These are phyloP conservation scores for Apiospora phragmitis DNA, from an alignment of 2,329 filamentous ascomycete genomes.

Conservation along the genomic window DNA sequence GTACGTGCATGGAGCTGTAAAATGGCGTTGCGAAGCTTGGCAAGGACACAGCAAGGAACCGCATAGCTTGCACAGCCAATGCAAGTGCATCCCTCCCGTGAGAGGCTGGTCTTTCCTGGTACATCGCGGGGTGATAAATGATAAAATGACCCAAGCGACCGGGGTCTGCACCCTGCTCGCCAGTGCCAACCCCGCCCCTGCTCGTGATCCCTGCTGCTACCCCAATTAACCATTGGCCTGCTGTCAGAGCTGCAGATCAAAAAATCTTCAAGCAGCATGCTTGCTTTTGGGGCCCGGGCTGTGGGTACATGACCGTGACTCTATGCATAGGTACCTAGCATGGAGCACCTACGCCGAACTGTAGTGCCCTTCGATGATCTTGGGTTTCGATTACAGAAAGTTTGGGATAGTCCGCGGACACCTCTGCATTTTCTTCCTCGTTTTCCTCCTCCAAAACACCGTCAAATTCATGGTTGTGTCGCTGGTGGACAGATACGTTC, in stretches of 20 bases:
- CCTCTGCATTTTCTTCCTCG: neutral
- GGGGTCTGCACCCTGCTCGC: neutral
- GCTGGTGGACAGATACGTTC: neutral
- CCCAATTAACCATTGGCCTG: neutral
- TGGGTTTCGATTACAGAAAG: neutral
- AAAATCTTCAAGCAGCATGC: neutral
- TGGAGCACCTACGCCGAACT: neutral
- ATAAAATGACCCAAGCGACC: neutral
- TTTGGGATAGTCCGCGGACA: neutral
- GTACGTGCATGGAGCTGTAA: neutral
- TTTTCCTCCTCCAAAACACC: neutral
- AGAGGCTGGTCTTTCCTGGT: slow-evolving; percentile 1
- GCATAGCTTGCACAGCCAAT: neutral
- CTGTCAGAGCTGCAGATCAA: neutral
- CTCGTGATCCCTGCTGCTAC: neutral
- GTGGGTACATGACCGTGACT: neutral
- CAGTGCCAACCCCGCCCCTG: neutral
- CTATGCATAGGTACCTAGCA: neutral
- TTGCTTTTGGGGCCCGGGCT: neutral
- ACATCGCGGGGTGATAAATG: neutral
- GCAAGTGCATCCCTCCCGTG: neutral
- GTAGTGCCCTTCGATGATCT: neutral
- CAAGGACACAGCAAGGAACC: neutral
- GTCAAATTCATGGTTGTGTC: neutral
- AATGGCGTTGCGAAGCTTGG: neutral